Evolutionary conservation across 2,329 filamentous ascomycete genomes (phyloP).

Genomic region (Monilinia polystroma): DNA sequence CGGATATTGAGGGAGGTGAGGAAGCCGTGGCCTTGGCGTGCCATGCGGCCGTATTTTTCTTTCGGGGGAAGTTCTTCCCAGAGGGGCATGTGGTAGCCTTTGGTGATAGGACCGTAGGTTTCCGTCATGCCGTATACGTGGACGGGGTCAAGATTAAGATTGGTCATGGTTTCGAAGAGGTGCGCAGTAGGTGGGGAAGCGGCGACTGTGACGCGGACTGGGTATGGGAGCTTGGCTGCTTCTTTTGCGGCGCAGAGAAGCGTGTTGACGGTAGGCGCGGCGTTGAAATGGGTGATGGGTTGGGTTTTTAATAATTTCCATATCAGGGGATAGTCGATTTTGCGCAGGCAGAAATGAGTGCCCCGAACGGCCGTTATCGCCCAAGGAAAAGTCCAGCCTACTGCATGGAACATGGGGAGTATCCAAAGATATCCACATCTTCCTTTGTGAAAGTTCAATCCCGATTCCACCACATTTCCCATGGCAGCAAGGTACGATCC

Average conservation of each 20-base stretch:
- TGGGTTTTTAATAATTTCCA: slow-evolving; percentile 87
- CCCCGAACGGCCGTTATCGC: slow-evolving; percentile 87
- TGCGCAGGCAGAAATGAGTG: slow-evolving; percentile 92
- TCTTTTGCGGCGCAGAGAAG: slow-evolving; percentile 78
- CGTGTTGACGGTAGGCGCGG: slow-evolving; percentile 94
- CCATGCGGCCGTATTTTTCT: slow-evolving; percentile 87
- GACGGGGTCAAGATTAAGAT: slow-evolving; percentile 80
- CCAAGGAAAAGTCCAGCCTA: slow-evolving; percentile 76
- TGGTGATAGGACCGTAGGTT: slow-evolving; percentile 94
- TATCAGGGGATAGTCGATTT: slow-evolving; percentile 91
- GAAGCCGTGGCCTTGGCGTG: slow-evolving; percentile 89
- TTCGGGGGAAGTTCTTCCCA: slow-evolving; percentile 75
- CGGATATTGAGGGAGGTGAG: slow-evolving; percentile 77
- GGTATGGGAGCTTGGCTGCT: slow-evolving; percentile 65
- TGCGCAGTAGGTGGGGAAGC: slow-evolving; percentile 86
- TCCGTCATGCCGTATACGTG: slow-evolving; percentile 90
- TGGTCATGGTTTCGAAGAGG: slow-evolving; percentile 85
- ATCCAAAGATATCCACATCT: slow-evolving; percentile 88
- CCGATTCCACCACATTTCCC: slow-evolving; percentile 85
- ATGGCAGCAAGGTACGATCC: slow-evolving; percentile 82
- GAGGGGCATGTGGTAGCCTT: slow-evolving; percentile 80
- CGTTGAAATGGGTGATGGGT: slow-evolving; percentile 90
- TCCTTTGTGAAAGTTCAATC: slow-evolving; percentile 68
- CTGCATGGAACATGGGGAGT: slow-evolving; percentile 77
- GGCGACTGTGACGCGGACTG: slow-evolving; percentile 86